Evolutionary conservation across 768 basidiomycete genomes (phyloP), one percentile per base, ranked within the genome.

Genomic region (Tylopilus vinaceipallidus): DNA sequence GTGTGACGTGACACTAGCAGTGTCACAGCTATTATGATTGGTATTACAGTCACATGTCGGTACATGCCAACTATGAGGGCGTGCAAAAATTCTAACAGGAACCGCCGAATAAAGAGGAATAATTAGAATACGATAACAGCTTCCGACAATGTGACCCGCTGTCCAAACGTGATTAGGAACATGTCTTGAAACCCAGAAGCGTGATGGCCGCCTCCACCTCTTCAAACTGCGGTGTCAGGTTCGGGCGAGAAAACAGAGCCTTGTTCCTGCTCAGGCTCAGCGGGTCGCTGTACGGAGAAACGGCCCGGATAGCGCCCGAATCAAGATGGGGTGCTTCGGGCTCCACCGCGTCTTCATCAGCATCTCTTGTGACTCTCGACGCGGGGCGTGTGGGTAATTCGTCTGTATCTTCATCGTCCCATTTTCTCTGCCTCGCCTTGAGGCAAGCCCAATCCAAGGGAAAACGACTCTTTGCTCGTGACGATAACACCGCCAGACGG

Each of bases 371-470:
- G 12, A 32, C 30, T 38, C 42, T 38, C 50, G 42, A 46, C 39
- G 52, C 43, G 16, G 52, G 42, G 57, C 35, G 53, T 33, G 48
- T n/a, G 24, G 37, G 36, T 6, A 45, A 29, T 12, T 36, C 40
- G n/a, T 56, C 53, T 45, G 54, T 42, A 23, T 65, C 55, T 48
- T 59, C 60, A 45, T 67, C 62, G 17, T 14, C 40, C 55, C 66
- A 49, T 22, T 43, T 56, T 36, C 54, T 70, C 42, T 63, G 64
- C 47, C 74, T 67, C 41, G 67, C 71, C 23, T 69, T 71, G 38
- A 84, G 84, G 65, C 86, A 88, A 0, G 86, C 86, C 84, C 84
- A 88, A 59, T 88, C 87, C 48, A 89, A 70, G 12, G 85, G 84
- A 26, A 74, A 75, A 20, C 76, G 73, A 17, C 69, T 70, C 56